Base-by-base conservation (phyloP, 2,329 filamentous ascomycete species). In the Verticillium longisporum region DNA sequence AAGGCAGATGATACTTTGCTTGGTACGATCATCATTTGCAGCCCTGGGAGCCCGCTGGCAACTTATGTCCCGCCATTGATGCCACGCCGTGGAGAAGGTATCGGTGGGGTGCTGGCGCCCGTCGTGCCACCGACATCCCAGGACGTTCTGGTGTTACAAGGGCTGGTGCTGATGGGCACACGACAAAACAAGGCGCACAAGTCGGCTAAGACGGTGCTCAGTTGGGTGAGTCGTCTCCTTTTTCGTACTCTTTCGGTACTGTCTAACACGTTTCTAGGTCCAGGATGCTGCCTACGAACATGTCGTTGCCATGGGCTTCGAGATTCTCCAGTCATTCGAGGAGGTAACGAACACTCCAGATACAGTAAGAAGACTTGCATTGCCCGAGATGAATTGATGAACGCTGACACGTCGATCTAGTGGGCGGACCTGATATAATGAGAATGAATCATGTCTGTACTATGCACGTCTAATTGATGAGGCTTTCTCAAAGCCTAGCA, bases 101-200 rank as follows among this genome's bases (percentile, higher is more conserved):
- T 88, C 5, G 90, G 91, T 4, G 92, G 91, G 6, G 91, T 96
- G 55, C 87, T 92, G 14, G 91, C 89, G 26, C 91, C 91, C 0
- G 85, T 95, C 11, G 89, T 95, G 55, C 87, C 88, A 1, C 81
- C 88, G 0, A 83, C 83, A 1, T 82, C 86, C 1, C 89, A 91
- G 69, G 85, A 88, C 33, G 87, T 83, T 0, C 74, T 95, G 34
- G 81, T 94, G 62, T 69, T 86, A 14, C 91, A 96, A 74, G 91
- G 91, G 0, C 75, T 96, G 65, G 89, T 91, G 14, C 75, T 96
- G 63, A 85, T 96, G 76, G 91, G 90, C 0, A 86, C 95, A 68
- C 84, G 90, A 61, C 91, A 95, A 75, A 90, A 92, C 72, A 94
- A 93, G 73, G 84, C 84, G 67, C 85, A 93, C 70, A 90, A 89